Evolutionary conservation across 345 rosid genomes (phyloP).

Genomic region (Acer yangbiense): DNA sequence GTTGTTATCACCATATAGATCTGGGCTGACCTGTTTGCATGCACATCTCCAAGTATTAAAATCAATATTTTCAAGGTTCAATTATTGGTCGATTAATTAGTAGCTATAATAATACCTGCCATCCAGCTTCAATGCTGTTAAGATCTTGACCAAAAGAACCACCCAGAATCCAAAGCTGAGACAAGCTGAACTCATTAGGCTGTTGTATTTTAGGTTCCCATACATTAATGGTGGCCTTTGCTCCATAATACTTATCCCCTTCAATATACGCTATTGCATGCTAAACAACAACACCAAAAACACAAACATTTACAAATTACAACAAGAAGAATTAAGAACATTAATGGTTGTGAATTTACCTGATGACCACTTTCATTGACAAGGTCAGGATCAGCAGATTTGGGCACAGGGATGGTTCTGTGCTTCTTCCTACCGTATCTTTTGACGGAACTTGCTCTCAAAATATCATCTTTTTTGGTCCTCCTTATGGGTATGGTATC

Average conservation of each 20-base stretch:
- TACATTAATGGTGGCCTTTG: constrained; percentile 93
- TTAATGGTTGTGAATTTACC: constrained; percentile 36
- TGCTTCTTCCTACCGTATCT: constrained; percentile 92
- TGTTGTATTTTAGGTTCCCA: constrained; percentile 98
- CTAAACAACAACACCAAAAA: constrained; percentile 43
- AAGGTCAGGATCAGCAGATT: constrained; percentile 89
- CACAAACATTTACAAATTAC: constrained; percentile 19
- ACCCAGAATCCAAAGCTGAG: constrained; percentile 96
- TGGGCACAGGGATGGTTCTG: constrained; percentile 77
- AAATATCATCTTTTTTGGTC: constrained; percentile 80
- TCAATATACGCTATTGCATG: constrained; percentile 97
- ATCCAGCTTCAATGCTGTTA: constrained; percentile 97
- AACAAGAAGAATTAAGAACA: constrained; percentile 10
- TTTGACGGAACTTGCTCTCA: constrained; percentile 92
- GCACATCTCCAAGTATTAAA: constrained; percentile 18
- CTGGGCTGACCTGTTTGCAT: constrained; percentile 83
- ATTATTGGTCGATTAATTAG: constrained; percentile 16
- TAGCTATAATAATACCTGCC: constrained; percentile 65
- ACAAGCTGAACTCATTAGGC: constrained; percentile 94
- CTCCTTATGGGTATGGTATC: constrained; percentile 89
- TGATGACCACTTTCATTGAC: constrained; percentile 88
- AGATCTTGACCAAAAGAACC: constrained; percentile 99
- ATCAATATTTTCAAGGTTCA: constrained; percentile 10
- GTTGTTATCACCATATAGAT: constrained; percentile 98
- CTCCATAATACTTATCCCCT: constrained; percentile 90